Percentiles rank a stretch among this genome's conserved stretches.
These are phyloP conservation scores for Epicoccum sorghinum DNA, from an alignment of 2,329 filamentous ascomycete genomes.

Conservation along the genomic window DNA sequence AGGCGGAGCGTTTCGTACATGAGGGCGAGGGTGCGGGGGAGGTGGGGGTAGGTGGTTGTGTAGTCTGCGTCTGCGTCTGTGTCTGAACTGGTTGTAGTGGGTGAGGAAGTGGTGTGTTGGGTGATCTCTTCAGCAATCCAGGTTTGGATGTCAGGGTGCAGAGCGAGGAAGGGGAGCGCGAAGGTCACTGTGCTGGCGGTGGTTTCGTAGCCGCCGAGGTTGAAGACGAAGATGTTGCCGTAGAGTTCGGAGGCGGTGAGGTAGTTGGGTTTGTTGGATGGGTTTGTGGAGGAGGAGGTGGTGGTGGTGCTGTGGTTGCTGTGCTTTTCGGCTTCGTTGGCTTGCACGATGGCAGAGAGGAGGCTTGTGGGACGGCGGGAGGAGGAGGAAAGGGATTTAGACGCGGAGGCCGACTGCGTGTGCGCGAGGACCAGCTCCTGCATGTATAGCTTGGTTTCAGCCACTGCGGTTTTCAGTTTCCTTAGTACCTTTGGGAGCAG, in stretches of 20 bases:
- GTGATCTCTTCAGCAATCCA: constrained; percentile 54
- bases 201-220: constrained; percentile 60
- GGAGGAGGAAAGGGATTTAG: constrained; percentile 1
- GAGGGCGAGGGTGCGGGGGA: constrained; percentile 39
- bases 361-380: constrained; percentile 26
- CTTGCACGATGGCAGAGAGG: constrained; percentile 25
- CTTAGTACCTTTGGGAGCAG: constrained; percentile 18
- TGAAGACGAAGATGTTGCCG: constrained; percentile 58
- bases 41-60: constrained; percentile 45
- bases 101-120: not conserved
- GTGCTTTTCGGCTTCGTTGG: constrained; percentile 26
- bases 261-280: constrained; percentile 2
- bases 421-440: constrained; percentile 22
- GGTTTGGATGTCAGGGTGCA: constrained; percentile 53
- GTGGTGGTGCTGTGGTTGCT: not conserved
- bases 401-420: constrained; percentile 11
- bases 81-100: not conserved
- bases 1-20: constrained; percentile 45
- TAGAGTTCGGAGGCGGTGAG: constrained; percentile 51
- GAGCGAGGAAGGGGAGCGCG: constrained; percentile 53
- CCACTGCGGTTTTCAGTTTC: constrained; percentile 17
- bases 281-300: not conserved
- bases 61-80: constrained; percentile 43
- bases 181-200: constrained; percentile 55
- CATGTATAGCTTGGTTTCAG: constrained; percentile 25